A percentile compares a stretch with the other conserved stretches of the same genome.
phyloP scores from a whole-genome alignment of 2,329 filamentous ascomycete genomes.

The Stenocarpella maydis region DNA sequence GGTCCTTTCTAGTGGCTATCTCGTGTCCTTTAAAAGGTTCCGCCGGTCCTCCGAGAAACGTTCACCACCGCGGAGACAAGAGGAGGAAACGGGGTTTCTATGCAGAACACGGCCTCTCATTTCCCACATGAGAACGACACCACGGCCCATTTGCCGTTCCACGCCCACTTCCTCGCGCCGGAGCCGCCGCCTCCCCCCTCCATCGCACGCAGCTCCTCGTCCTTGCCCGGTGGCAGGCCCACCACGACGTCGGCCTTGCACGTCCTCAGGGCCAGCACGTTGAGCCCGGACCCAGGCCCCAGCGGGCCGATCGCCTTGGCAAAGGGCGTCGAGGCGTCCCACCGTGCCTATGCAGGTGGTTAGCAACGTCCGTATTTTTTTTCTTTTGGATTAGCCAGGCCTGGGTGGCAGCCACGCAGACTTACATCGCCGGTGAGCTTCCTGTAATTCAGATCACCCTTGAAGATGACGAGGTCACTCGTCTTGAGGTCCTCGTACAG shows the following conservation, averaged over 20 bases:
- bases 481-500: conserved; percentile 81
- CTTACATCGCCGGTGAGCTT: conserved; percentile 90
- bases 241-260: conserved; percentile 98
- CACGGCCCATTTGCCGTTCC: conserved; percentile 97
- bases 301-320: conserved; percentile 84
- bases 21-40: no score
- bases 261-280: conserved; percentile 86
- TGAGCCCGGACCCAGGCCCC: conserved; percentile 81
- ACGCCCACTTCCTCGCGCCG: conserved; percentile 85
- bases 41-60: neutral
- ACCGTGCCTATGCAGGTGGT: conserved; percentile 63
- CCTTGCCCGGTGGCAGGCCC: conserved; percentile 80
- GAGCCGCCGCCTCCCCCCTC: conserved; percentile 76
- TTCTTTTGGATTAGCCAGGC: neutral
- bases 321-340: conserved; percentile 91
- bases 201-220: conserved; percentile 77
- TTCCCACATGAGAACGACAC: conserved; percentile 71
- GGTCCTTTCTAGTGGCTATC: neutral
- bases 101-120: conserved; percentile 2
- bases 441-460: conserved; percentile 95
- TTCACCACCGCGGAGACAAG: neutral
- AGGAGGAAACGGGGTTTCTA: neutral
- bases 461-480: conserved; percentile 92
- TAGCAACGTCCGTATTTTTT: neutral
- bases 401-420: conserved; percentile 35